Conservation (phyloP, 2,329 filamentous ascomycete genomes). For the Aureobasidium sp. region DNA sequence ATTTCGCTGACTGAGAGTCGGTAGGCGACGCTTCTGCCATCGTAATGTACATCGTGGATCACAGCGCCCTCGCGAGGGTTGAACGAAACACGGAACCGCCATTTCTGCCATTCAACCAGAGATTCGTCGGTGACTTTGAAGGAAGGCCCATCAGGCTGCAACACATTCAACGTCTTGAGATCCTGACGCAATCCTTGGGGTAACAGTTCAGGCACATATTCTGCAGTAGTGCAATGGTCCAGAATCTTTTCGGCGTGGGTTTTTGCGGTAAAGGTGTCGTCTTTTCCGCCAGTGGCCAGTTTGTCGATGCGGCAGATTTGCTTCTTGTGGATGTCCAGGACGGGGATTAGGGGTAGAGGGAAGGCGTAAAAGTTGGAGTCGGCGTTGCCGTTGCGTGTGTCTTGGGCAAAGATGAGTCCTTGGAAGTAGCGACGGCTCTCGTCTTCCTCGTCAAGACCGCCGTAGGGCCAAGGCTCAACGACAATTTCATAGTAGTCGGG, state of each 20-base stretch:
- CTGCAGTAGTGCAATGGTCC: conserved; percentile 45
- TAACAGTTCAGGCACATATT: conserved; percentile 42
- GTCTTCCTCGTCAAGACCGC: conserved; percentile 25
- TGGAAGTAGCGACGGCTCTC: conserved; percentile 27
- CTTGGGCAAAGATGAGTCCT: conserved; percentile 27
- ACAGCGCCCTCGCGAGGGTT: conserved; percentile 64
- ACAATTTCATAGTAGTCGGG: conserved; percentile 26
- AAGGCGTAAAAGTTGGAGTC: conserved; percentile 29
- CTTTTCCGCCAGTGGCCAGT: conserved; percentile 27
- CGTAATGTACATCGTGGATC: conserved; percentile 63
- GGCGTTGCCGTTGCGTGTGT: conserved; percentile 37
- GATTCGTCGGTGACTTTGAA: conserved; percentile 49
- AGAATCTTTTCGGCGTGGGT: conserved; percentile 33
- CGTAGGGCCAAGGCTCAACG: conserved; percentile 29
- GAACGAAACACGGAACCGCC: conserved; percentile 60
- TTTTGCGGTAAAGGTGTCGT: conserved; percentile 30
- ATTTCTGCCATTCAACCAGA: conserved; percentile 43
- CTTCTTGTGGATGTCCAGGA: conserved; percentile 31
- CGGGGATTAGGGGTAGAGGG: conserved; percentile 27
- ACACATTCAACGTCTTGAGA: conserved; percentile 63
- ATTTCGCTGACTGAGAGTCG: conserved; percentile 63
- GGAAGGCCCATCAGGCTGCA: conserved; percentile 62
- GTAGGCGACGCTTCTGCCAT: conserved; percentile 59
- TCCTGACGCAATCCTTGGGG: conserved; percentile 33
- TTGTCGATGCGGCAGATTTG: conserved; percentile 28